Percentiles rank a stretch among this genome's conserved stretches.
phyloP scores from a whole-genome alignment of 176 grass and related monocot species.

The Cymbopogon citratus region DNA sequence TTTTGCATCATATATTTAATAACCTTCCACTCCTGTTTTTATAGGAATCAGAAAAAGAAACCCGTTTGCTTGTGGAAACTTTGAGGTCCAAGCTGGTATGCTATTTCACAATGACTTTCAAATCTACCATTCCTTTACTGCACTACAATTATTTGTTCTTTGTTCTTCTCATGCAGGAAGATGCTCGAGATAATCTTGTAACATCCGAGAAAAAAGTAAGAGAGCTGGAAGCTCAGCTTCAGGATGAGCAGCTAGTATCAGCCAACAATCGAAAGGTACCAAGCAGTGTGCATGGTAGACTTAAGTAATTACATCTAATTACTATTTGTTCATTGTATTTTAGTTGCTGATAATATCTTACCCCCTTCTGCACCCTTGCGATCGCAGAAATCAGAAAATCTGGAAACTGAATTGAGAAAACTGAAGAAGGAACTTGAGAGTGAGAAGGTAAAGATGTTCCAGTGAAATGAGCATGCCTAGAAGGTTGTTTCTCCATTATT shows the following conservation, averaged over 20 bases:
- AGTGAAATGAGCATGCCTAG: conserved; percentile 21
- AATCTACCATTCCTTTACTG: conserved; percentile 1
- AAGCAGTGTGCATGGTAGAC: neutral
- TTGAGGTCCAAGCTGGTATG: conserved; percentile 92
- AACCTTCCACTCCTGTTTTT: conserved; percentile 14
- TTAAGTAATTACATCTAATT: conserved; percentile 16
- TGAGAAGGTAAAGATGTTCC: conserved; percentile 84
- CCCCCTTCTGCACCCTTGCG: conserved; percentile 3
- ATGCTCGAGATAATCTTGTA: conserved; percentile 80
- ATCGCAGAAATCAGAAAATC: conserved; percentile 74
- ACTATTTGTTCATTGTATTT: neutral
- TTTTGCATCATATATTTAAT: neutral
- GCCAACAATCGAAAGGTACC: conserved; percentile 64
- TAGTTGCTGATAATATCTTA: neutral
- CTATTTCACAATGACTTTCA: conserved; percentile 13
- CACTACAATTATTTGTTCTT: conserved; percentile 14
- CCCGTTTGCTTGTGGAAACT: conserved; percentile 66
- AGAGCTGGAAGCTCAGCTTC: conserved; percentile 71
- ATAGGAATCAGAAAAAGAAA: conserved; percentile 96
- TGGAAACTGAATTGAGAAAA: conserved; percentile 69
- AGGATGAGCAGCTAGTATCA: conserved; percentile 64
- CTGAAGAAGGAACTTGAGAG: conserved; percentile 79
- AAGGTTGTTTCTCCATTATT: conserved; percentile 10
- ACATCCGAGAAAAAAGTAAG: conserved; percentile 88
- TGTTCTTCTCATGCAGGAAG: conserved; percentile 59